Percentiles rank a stretch among this genome's conserved stretches.
phyloP scores from a whole-genome alignment of 2,329 filamentous ascomycete genomes.

The Penicillium sp. region DNA sequence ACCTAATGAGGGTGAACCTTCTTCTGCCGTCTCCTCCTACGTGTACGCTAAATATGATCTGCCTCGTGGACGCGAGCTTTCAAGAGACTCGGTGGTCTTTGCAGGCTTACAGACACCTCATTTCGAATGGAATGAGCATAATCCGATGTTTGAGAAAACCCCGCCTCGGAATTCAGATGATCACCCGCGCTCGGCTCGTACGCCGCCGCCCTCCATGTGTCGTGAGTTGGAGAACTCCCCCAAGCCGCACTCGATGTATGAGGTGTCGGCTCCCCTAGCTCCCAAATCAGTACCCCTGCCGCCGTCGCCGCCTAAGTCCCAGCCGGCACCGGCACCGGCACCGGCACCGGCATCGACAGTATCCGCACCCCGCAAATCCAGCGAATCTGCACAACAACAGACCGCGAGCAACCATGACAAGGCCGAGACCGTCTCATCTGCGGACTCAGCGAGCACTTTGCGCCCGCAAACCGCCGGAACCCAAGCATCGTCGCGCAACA shows the following conservation, averaged over 20 bases:
- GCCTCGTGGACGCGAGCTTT: slow-evolving; percentile 75
- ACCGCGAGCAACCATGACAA: slow-evolving; percentile 25
- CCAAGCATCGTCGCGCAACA: slow-evolving; percentile 24
- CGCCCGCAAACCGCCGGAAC: slow-evolving; percentile 38
- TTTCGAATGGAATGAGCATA: slow-evolving; percentile 66
- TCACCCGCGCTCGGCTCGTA: slow-evolving; percentile 23
- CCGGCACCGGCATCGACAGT: slow-evolving; percentile 2
- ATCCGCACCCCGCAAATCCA: slow-evolving; percentile 10
- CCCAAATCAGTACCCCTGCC: not conserved
- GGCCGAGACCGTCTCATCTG: slow-evolving; percentile 52
- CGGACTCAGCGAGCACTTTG: slow-evolving; percentile 64
- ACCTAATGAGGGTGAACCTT: slow-evolving; percentile 28
- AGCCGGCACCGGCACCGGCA: slow-evolving; percentile 1
- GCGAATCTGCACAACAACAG: slow-evolving; percentile 5
- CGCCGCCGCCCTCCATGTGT: slow-evolving; percentile 33
- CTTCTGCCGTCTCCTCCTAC: slow-evolving; percentile 65
- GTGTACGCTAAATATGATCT: slow-evolving; percentile 82
- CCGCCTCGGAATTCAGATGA: slow-evolving; percentile 31
- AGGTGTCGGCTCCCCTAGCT: slow-evolving; percentile 22
- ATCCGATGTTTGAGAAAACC: slow-evolving; percentile 47
- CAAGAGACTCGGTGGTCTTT: slow-evolving; percentile 64
- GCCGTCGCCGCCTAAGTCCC: slow-evolving; percentile 9
- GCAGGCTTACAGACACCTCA: slow-evolving; percentile 55
- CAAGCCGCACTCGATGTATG: slow-evolving; percentile 30
- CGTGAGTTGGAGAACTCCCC: slow-evolving; percentile 21